Evolutionary conservation across 306 rosid species (phyloP).

Genomic region (Sindora glabra): DNA sequence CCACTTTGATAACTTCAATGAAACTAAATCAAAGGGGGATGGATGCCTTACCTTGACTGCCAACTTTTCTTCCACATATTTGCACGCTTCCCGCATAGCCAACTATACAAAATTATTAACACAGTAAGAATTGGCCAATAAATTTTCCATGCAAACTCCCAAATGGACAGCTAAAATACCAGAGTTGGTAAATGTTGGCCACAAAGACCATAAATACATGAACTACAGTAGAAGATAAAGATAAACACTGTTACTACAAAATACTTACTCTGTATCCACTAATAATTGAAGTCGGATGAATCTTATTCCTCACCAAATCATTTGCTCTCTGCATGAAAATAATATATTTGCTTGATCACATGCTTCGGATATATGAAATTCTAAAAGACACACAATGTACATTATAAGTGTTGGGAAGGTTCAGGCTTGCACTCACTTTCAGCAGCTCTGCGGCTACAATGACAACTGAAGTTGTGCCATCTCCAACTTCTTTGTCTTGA

Average conservation of each 20-base stretch:
- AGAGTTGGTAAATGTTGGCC: background rate
- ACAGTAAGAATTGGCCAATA: background rate
- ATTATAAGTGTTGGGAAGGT: background rate
- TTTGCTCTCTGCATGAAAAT: constrained; percentile 66
- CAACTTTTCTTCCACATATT: constrained; percentile 75
- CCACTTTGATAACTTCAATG: background rate
- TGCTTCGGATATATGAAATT: background rate
- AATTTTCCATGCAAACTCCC: background rate
- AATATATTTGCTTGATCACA: background rate
- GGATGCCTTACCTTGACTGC: constrained; percentile 58
- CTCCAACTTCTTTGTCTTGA: constrained; percentile 97
- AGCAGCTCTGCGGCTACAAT: constrained; percentile 94
- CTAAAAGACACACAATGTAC: background rate
- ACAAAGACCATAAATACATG: background rate
- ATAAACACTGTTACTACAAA: background rate
- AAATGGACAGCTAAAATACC: background rate
- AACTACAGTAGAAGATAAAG: background rate
- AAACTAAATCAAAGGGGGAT: background rate
- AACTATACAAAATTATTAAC: constrained; percentile 42
- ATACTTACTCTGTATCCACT: constrained; percentile 79
- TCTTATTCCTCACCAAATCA: constrained; percentile 89
- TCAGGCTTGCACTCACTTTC: constrained; percentile 38
- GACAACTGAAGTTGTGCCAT: constrained; percentile 95
- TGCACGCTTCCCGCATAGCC: constrained; percentile 98
- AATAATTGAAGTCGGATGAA: constrained; percentile 97